Conservation (phyloP, 2,329 filamentous ascomycete species). For the Exophiala dermatitidis region DNA sequence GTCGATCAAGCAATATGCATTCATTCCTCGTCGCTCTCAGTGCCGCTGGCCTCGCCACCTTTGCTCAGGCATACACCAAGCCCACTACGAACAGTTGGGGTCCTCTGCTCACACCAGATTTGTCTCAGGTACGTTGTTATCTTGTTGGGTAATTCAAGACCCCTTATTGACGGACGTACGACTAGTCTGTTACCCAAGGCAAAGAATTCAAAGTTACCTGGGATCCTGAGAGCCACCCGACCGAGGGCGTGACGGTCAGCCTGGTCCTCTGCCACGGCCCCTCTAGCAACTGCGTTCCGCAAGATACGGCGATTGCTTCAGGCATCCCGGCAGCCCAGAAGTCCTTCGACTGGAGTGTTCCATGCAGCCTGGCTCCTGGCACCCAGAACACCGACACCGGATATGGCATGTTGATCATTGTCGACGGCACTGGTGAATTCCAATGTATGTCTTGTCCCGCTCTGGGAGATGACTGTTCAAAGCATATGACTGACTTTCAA, state of each 20-base stretch:
- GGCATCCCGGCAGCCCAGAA: constrained; percentile 22
- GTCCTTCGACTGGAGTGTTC: constrained; percentile 24
- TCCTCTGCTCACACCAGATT: constrained; percentile 24
- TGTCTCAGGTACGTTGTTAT: constrained; percentile 7
- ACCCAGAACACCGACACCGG: constrained; percentile 20
- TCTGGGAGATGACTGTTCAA: background rate
- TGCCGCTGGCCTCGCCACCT: constrained; percentile 59
- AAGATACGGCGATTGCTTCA: constrained; percentile 19
- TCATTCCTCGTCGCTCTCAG: constrained; percentile 37
- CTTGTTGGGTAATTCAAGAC: background rate
- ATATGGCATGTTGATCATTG: constrained; percentile 28
- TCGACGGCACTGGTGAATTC: constrained; percentile 27
- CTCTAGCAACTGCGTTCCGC: constrained; percentile 23
- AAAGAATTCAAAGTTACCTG: constrained; percentile 24
- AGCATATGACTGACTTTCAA: background rate
- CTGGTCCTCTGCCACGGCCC: constrained; percentile 26
- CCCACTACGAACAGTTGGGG: constrained; percentile 20
- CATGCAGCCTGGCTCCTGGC: constrained; percentile 22
- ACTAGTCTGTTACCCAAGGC: constrained; percentile 24
- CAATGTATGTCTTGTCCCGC: constrained; percentile 19
- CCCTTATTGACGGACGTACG: background rate
- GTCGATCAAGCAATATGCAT: constrained; percentile 9
- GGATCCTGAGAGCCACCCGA: constrained; percentile 19
- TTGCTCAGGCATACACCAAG: constrained; percentile 53
- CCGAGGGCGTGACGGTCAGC: constrained; percentile 23